Evolutionary conservation across 352 stramenopile species (phyloP), one percentile per base, ranked within the genome.

Genomic region (Globisporangium rhizosaccharum): DNA sequence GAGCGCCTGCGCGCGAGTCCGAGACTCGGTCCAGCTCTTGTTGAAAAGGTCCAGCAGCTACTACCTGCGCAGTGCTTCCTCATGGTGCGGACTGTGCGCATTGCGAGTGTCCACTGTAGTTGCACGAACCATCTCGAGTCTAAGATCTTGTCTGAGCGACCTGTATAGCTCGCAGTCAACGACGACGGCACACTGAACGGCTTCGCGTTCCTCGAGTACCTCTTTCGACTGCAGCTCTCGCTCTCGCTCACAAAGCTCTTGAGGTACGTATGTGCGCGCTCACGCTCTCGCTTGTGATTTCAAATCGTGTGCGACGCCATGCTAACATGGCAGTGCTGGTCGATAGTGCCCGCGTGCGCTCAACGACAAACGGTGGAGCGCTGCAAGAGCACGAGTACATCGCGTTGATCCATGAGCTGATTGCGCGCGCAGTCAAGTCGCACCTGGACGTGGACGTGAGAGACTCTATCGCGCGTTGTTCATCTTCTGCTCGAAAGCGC

Each of bases 151-250:
- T 52, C 20, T 52, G 23, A 50, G 23, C 25, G 47, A 52, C 25
- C 26, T 67, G 23, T 64, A 12, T 45, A 87, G 77, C 57, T 87
- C 56, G 53, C 75, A 8, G 60, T 68, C 25, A 54, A 79, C 14
- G 55, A 65, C n/a, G 53, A 76, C 9, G 55, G 57, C 9, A 70
- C 30, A 15, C 53, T 88, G 9, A 85, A 72, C 45, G 79, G 72
- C 0, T 71, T 72, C 17, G 60, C 65, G 12, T 33, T 88, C 5
- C 51, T 88, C 1, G 72, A 84, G 51, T 87, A 74, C 44, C 17
- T 88, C 50, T 69, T 76, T 51, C 33, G 67, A 17, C 50, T 85
- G 7, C 74, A 87, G 25, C 52, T 71, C 39, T 83, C 59, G 26
- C 54, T 69, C 33, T 57, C 66, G 25, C 61, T 65, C 52, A 60